Evolutionary conservation across 2,329 filamentous ascomycete species (phyloP), one percentile per base, ranked within the genome.

Genomic region (Aspergillus aculeatinus): DNA sequence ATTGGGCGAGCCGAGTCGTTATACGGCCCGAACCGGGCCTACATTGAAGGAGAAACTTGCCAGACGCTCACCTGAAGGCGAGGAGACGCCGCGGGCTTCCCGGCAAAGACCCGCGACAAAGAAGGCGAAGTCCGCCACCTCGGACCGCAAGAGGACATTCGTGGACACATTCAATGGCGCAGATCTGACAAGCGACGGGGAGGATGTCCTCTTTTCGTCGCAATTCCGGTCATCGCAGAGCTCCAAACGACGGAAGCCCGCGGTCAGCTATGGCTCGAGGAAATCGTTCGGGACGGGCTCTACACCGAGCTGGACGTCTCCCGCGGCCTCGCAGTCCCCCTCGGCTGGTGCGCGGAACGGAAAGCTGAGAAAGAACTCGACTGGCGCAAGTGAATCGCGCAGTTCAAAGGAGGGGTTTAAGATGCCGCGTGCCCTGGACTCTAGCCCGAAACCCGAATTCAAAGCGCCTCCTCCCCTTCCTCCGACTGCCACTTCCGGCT

Each of bases 401-500:
- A 55, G 61, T 16, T 29, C 35, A 5, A 55, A 55, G 9, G 33
- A 55, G 4, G 57, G 56, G 11, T 71, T 74, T 48, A 70, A 67
- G 49, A 61, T 70, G 14, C 67, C 73, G 0, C 64, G 62, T 33
- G 67, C 72, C 16, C 62, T 72, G 10, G 50, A 69, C 12, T 44
- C 62, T 62, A 25, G 51, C 11, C 33, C 51, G 29, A 48, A 55
- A 44, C 55, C 65, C 2, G 52, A 60, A 44, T 74, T 75, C 51
- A 74, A 70, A 61, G 48, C 68, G 6, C 71, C 73, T 6, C 63
- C 63, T 2, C 48, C 56, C 5, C 58, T 72, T 16, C 67, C 69
- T 5, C 60, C 58, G 14, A 67, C 68, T 50, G 63, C 58, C 9
- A 63, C 65, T 16, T 68, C 71, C 9, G 70, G 64, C 57, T 72